Percentiles rank a stretch among this genome's conserved stretches.
These are phyloP conservation scores for Casuarina equisetifolia DNA, from an alignment of 306 rosid species.

Conservation along the genomic window DNA sequence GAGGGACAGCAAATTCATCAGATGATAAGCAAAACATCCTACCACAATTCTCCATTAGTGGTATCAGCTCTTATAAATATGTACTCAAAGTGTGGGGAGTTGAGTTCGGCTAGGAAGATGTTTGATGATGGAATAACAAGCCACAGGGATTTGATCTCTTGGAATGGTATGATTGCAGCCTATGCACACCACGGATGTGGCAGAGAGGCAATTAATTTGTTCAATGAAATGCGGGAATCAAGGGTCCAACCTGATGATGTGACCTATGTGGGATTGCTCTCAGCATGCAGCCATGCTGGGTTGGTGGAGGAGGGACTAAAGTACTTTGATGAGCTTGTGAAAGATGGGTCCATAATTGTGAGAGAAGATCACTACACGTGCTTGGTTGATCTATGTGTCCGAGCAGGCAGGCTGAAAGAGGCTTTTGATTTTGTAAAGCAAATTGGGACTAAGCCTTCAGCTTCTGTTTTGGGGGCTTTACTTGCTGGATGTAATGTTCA, in stretches of 20 bases:
- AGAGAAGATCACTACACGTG: constrained; percentile 54
- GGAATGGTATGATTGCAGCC: constrained; percentile 64
- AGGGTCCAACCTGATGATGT: constrained; percentile 42
- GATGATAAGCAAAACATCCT: constrained; percentile 42
- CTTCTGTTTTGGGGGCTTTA: constrained; percentile 51
- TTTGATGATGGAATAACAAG: constrained; percentile 36
- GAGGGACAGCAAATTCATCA: constrained; percentile 58
- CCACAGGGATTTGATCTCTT: constrained; percentile 44
- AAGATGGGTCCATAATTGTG: constrained; percentile 32
- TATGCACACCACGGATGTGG: constrained; percentile 57
- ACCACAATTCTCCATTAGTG: constrained; percentile 29
- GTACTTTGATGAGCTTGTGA: constrained; percentile 36
- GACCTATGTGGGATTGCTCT: constrained; percentile 52
- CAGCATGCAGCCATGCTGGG: constrained; percentile 59
- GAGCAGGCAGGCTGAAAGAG: constrained; percentile 50
- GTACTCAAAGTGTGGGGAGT: constrained; percentile 58
- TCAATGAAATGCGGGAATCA: constrained; percentile 34
- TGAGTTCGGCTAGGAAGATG: constrained; percentile 43
- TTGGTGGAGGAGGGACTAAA: constrained; percentile 48
- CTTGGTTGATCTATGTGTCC: constrained; percentile 50
- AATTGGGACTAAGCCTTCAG: constrained; percentile 35
- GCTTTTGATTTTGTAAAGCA: constrained; percentile 40
- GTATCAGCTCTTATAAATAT: constrained; percentile 52
- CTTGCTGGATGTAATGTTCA: constrained; percentile 52
- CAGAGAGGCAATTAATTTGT: constrained; percentile 39